A percentile compares a stretch with the other conserved stretches of the same genome.
Evolutionary conservation across 371 early-diverging fungal species (phyloP).

Genomic region (Mucor plumbeus): DNA sequence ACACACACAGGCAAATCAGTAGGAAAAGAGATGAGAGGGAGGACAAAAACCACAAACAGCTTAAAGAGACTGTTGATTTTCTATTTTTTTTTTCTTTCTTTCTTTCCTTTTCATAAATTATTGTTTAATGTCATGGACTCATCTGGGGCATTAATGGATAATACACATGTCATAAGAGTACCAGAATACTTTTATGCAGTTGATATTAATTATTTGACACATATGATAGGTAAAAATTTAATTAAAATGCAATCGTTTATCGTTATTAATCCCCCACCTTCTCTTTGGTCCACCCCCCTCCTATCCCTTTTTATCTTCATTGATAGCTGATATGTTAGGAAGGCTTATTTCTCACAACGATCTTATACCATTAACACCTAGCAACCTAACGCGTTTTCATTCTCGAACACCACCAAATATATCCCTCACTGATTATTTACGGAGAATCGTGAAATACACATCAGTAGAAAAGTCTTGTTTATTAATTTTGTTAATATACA

Average conservation of each 20-base stretch:
- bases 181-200: conserved; percentile 75
- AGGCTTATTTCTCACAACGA: conserved; percentile 87
- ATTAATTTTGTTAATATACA: conserved; percentile 87
- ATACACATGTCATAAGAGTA: conserved; percentile 39
- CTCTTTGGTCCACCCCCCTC: neutral
- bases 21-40: neutral
- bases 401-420: conserved; percentile 94
- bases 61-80: conserved; percentile 3
- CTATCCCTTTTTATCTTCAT: neutral
- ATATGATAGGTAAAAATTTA: conserved; percentile 71
- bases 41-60: neutral
- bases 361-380: conserved; percentile 78
- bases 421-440: conserved; percentile 78
- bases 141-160: conserved; percentile 17
- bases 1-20: neutral
- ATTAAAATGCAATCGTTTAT: neutral
- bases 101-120: neutral
- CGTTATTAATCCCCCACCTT: neutral
- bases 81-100: conserved; percentile 6
- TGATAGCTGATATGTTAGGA: conserved; percentile 76
- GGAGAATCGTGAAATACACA: conserved; percentile 89
- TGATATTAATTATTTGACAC: conserved; percentile 73
- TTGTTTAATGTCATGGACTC: conserved; percentile 32
- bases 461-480: conserved; percentile 89
- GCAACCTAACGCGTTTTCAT: conserved; percentile 93